Conservation (phyloP, 352 stramenopile genomes). For the Phytophthora pini region DNA sequence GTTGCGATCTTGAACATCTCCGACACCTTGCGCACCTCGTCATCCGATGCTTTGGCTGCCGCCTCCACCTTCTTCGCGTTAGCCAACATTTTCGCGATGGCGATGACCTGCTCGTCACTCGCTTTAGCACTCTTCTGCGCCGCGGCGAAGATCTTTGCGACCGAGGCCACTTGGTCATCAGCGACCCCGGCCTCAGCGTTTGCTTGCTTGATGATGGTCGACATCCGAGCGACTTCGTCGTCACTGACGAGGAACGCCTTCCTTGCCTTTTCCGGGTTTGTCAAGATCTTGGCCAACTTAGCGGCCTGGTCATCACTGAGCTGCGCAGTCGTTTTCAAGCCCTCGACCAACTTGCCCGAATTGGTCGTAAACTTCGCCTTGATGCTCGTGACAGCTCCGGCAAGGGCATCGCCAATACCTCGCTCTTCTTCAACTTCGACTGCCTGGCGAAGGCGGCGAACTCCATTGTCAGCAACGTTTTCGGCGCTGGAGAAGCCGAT, state of each 20-base stretch:
- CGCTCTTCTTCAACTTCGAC: neutral
- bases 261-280: neutral
- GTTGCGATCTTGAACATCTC: too few species aligned
- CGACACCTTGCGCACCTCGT: too few species aligned
- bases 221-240: neutral
- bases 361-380: neutral
- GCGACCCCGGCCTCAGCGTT: neutral
- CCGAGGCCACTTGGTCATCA: neutral
- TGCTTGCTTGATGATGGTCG: neutral
- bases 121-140: neutral
- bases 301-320: neutral
- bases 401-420: neutral
- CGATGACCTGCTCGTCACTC: neutral
- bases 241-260: neutral
- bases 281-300: neutral
- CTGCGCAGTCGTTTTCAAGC: neutral
- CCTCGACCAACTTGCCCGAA: neutral
- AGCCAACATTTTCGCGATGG: neutral
- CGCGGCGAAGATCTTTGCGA: neutral
- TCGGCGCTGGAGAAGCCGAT: neutral
- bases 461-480: neutral
- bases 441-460: neutral
- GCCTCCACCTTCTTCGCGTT: neutral
- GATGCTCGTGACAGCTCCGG: neutral
- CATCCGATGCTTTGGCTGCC: too few species aligned